Base-by-base conservation (phyloP, 2,329 filamentous ascomycete species). In the Fusarium nanum region DNA sequence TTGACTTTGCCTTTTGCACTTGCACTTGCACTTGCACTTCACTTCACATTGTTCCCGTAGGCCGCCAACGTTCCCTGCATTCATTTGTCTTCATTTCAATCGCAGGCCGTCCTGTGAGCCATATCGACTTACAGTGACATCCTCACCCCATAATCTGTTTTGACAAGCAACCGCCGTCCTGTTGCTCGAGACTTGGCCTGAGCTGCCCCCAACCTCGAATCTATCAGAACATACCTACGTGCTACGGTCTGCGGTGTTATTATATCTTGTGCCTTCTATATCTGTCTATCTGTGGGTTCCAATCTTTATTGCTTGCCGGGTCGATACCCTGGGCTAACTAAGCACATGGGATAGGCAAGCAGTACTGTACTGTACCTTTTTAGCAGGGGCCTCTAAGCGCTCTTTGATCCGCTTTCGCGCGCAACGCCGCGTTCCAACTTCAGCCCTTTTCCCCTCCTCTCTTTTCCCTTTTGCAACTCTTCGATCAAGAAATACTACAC, bases 381-480 rank as follows among this genome's bases (percentile, higher is more conserved):
- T 64, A 64, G 62, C 69, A 75, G 69, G 72, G 72, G 73, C 64
- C 57, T 56, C 67, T 72, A 74, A 75, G 71, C 67, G 73, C 73
- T 74, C 73, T 69, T 68, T 68, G 56, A 66, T 71, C 64, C 71
- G 69, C 66, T 65, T 66, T 73, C 69, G 64, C 69, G 69, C 73
- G 61, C 73, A 59, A 67, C 70, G 65, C 71, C 73, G 69, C 65
- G 61, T 66, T 65, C 68, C 66, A 72, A 68, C 67, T 61, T 72
- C 70, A 75, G 73, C 69, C 60, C 68, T 75, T 55, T 68, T 60
- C 69, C 70, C 69, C 70, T 70, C 71, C 65, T 70, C 66, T 65
- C 63, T 54, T 52, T 64, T 70, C 68, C 68, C 56, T 62, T 60
- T 61, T 60, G 46, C 50, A 64, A 44, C 46, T 60, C 59, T 53